A percentile compares a stretch with the other conserved stretches of the same genome.
Conservation (phyloP, 2,329 filamentous ascomycete species). For the Helotiales sp. region DNA sequence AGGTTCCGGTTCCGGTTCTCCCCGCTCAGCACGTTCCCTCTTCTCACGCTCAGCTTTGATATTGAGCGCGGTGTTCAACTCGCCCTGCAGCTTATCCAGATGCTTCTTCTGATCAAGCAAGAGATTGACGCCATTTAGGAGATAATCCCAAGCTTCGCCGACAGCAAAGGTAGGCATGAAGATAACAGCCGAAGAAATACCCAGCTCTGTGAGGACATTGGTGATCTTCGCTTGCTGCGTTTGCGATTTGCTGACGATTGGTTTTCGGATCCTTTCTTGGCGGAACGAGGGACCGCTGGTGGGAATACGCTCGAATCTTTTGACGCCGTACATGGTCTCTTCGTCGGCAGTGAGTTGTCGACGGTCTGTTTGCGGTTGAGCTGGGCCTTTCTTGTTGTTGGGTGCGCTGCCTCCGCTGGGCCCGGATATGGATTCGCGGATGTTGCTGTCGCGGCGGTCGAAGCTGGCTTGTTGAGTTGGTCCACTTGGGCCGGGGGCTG, state of each 20-base stretch:
- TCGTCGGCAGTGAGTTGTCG: constrained; percentile 77
- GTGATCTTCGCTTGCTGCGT: constrained; percentile 78
- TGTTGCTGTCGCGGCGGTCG: constrained; percentile 45
- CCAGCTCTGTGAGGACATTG: constrained; percentile 72
- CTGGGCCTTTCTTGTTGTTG: constrained; percentile 44
- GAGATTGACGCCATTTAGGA: constrained; percentile 69
- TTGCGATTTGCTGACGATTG: constrained; percentile 76
- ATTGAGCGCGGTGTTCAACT: constrained; percentile 65
- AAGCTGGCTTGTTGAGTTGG: constrained; percentile 43
- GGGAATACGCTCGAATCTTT: constrained; percentile 81
- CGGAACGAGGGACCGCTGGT: constrained; percentile 84
- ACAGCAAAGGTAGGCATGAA: constrained; percentile 77
- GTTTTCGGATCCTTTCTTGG: constrained; percentile 79
- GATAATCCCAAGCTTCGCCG: constrained; percentile 71
- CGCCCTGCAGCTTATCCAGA: constrained; percentile 75
- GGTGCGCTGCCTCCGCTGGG: constrained; percentile 40
- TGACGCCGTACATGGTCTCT: constrained; percentile 81
- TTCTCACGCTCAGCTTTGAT: constrained; percentile 53
- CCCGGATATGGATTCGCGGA: constrained; percentile 40
- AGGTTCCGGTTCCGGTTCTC: constrained; percentile 16
- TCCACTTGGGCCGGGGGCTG: constrained; percentile 44
- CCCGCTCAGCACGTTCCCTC: constrained; percentile 38
- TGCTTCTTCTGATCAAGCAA: constrained; percentile 77
- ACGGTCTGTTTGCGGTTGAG: constrained; percentile 54
- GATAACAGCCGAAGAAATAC: constrained; percentile 67